A percentile compares a stretch with the other conserved stretches of the same genome.
These are phyloP conservation scores for Tulasnella calospora DNA, from an alignment of 768 basidiomycete genomes.

Conservation along the genomic window DNA sequence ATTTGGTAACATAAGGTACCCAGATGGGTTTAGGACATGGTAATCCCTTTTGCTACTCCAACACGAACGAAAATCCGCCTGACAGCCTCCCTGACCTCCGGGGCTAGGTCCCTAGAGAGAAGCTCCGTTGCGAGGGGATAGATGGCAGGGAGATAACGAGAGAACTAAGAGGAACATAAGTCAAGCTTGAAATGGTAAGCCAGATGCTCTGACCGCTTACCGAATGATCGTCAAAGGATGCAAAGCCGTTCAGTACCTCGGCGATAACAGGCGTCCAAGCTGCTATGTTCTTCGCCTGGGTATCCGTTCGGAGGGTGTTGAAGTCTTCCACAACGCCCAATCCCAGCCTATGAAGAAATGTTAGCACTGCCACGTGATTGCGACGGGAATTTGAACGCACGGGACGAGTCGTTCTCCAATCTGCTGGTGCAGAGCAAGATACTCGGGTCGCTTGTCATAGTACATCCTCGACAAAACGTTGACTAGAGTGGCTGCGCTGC, in stretches of 20 bases:
- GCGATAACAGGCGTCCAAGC: constrained; percentile 99
- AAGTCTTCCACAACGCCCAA: constrained; percentile 87
- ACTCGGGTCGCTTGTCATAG: constrained; percentile 80
- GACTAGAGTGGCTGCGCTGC: constrained; percentile 90
- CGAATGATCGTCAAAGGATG: constrained; percentile 81
- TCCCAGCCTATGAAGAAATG: constrained; percentile 55
- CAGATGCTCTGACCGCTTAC: constrained; percentile 49
- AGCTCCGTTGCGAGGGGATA: constrained; percentile 88
- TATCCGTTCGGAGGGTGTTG: constrained; percentile 80
- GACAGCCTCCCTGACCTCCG: constrained; percentile 76
- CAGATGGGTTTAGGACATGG: not conserved
- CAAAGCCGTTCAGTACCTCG: constrained; percentile 87
- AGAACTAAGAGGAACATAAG: constrained; percentile 55
- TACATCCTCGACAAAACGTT: constrained; percentile 92
- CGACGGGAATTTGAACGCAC: constrained; percentile 45
- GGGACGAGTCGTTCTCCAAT: constrained; percentile 62
- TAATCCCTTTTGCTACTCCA: constrained; percentile 64
- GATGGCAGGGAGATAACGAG: constrained; percentile 78
- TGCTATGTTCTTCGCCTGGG: constrained; percentile 87
- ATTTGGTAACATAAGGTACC: not conserved
- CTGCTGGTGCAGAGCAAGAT: constrained; percentile 50
- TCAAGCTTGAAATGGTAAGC: constrained; percentile 20
- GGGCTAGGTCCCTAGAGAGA: constrained; percentile 71
- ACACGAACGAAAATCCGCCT: constrained; percentile 77
- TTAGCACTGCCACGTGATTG: not conserved